A percentile compares a stretch with the other conserved stretches of the same genome.
Conservation (phyloP, 345 rosid genomes). For the Aurinia saxatilis region DNA sequence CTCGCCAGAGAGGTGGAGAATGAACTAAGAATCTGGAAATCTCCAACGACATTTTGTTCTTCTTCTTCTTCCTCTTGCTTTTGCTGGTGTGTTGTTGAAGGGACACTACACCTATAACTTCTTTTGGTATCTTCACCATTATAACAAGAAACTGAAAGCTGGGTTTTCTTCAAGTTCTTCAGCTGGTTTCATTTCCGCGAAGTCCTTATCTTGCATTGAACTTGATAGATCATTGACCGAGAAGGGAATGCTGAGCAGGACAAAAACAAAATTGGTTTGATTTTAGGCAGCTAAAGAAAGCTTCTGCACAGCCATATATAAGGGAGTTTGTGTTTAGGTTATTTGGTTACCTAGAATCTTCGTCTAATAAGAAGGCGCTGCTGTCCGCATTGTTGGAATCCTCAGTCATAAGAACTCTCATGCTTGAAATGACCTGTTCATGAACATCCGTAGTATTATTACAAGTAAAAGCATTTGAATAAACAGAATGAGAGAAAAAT, state of each 20-base stretch:
- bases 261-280: not conserved
- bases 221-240: constrained; percentile 77
- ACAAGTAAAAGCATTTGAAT: not conserved
- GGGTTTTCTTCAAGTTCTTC: constrained; percentile 78
- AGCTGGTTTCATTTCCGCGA: constrained; percentile 70
- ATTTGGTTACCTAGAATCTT: constrained; percentile 61
- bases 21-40: not conserved
- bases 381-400: constrained; percentile 76
- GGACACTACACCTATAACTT: constrained; percentile 2
- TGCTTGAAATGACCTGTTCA: constrained; percentile 81
- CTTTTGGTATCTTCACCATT: constrained; percentile 15
- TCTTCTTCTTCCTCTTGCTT: constrained; percentile 1
- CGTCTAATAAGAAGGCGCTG: constrained; percentile 89
- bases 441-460: not conserved
- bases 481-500: not conserved
- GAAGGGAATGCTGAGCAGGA: constrained; percentile 69
- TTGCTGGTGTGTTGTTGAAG: not conserved
- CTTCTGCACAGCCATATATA: not conserved
- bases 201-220: constrained; percentile 80
- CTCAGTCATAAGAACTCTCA: constrained; percentile 91
- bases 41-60: constrained; percentile 3
- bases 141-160: constrained; percentile 74
- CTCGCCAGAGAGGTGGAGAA: not conserved
- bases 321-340: not conserved
- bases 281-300: not conserved